Evolutionary conservation across 345 rosid genomes (phyloP), one percentile per base, ranked within the genome.

Genomic region (Linum trigynum): DNA sequence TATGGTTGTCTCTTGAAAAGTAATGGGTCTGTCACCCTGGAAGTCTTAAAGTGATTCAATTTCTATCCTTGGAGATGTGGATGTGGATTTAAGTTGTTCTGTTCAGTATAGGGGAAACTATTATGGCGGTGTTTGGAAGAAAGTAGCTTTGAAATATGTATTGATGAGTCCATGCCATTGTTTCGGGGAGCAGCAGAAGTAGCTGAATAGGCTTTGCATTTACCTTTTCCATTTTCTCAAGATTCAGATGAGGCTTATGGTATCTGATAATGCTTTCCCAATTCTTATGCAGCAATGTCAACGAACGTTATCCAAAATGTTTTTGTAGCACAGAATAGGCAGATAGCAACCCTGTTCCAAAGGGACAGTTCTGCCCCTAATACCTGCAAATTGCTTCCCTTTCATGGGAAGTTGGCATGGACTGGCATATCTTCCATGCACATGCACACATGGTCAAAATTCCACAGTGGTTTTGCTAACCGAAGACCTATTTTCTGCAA

Each of bases 251-350:
- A 36, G 45, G 37, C 63, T 23, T 41, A 41, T 42, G 7, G 61
- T 55, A 57, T 7, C 39, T 65, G 32, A 55, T 43, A 72, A 77
- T 67, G 14, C 9, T 48, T 75, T 77, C 61, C 75, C 70, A 79
- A 84, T 74, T 83, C 74, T 73, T 76, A 76, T 86, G 91, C 85
- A 84, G 94, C 86, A 77, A 73, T 74, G 82, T 82, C 91, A 75
- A 90, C 86, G 83, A 88, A 82, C 84, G 74, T 87, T 79, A 79
- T 82, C 14, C 91, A 84, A 85, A 91, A 91, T 82, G 81, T 81
- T 74, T 76, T 77, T 74, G 74, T 85, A 88, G 86, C 89, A 76
- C 78, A 83, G 79, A 84, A 76, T 90, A 86, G 87, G 83, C 83
- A 77, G 83, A 81, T 72, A 64, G 80, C 77, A 78, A 80, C 82